phyloP scores from a whole-genome alignment of 2,329 filamentous ascomycete genomes.

The Alternaria infectoria region DNA sequence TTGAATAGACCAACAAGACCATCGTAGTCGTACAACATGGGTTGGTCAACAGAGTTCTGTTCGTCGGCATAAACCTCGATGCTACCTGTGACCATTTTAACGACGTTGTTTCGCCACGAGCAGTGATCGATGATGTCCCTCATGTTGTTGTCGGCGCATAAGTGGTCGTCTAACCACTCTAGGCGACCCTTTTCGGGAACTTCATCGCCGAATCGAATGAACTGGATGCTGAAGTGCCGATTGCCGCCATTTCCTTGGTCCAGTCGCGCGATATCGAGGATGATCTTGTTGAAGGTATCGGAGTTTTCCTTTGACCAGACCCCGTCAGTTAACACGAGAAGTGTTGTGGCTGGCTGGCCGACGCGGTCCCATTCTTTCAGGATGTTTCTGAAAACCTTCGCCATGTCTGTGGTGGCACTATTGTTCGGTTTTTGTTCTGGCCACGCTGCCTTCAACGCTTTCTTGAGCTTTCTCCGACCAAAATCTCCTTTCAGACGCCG shows the following conservation, averaged over 20 bases:
- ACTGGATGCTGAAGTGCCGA: constrained; percentile 18
- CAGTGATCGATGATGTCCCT: constrained; percentile 25
- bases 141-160: background rate
- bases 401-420: background rate
- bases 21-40: background rate
- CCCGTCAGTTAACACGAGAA: background rate
- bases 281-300: background rate
- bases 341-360: background rate
- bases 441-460: background rate
- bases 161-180: background rate
- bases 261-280: background rate
- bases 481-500: background rate
- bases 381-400: background rate
- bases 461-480: background rate
- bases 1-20: background rate
- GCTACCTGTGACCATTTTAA: constrained; percentile 24
- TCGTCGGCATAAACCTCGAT: constrained; percentile 5
- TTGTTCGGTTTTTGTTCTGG: background rate
- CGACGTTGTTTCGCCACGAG: constrained; percentile 18
- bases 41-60: background rate
- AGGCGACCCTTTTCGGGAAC: background rate
- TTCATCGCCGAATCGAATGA: constrained; percentile 21
- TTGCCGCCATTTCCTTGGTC: background rate
- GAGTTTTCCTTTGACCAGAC: background rate
- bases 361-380: fast-evolving